Percentiles rank a stretch among this genome's conserved stretches.
These are phyloP conservation scores for Pleurostoma richardsiae DNA, from an alignment of 2,329 filamentous ascomycete species.

Conservation along the genomic window DNA sequence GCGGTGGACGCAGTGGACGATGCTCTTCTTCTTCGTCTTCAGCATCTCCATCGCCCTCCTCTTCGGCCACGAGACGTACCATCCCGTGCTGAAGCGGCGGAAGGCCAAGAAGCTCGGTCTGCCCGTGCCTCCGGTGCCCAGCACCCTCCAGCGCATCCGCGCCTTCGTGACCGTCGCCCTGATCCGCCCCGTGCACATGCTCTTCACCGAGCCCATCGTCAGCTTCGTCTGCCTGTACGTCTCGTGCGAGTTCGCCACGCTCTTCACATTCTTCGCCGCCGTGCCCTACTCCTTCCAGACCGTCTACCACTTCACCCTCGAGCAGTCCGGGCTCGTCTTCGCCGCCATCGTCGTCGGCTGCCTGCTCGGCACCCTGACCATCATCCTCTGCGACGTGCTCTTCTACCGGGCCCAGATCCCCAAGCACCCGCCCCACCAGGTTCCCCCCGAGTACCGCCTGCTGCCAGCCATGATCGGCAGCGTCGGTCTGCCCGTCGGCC, in stretches of 20 bases:
- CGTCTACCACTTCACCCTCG: slow-evolving; percentile 37
- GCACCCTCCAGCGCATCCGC: slow-evolving; percentile 17
- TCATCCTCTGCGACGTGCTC: slow-evolving; percentile 32
- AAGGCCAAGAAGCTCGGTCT: slow-evolving; percentile 28
- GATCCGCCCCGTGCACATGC: slow-evolving; percentile 49
- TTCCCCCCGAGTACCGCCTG: slow-evolving; percentile 52
- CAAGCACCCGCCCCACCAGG: slow-evolving; percentile 24
- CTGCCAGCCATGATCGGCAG: slow-evolving; percentile 55
- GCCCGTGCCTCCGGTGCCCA: slow-evolving; percentile 13
- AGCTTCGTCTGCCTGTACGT: slow-evolving; percentile 48
- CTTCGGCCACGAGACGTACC: slow-evolving; percentile 50
- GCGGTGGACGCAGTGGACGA: slow-evolving; percentile 49
- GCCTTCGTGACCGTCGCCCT: slow-evolving; percentile 36
- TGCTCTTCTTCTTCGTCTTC: slow-evolving; percentile 39
- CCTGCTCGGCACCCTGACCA: slow-evolving; percentile 33
- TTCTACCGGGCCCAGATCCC: slow-evolving; percentile 32
- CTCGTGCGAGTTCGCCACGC: slow-evolving; percentile 43
- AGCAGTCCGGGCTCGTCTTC: slow-evolving; percentile 38
- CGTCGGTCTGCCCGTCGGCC: slow-evolving; percentile 41
- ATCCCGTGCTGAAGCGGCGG: slow-evolving; percentile 40
- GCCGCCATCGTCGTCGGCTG: slow-evolving; percentile 40
- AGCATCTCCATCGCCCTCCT: slow-evolving; percentile 28
- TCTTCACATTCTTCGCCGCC: slow-evolving; percentile 48
- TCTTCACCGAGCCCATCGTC: slow-evolving; percentile 59
- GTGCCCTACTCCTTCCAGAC: slow-evolving; percentile 42